Base-by-base conservation (phyloP, 495 filamentous ascomycete genomes). In the Tuber magnatum region DNA sequence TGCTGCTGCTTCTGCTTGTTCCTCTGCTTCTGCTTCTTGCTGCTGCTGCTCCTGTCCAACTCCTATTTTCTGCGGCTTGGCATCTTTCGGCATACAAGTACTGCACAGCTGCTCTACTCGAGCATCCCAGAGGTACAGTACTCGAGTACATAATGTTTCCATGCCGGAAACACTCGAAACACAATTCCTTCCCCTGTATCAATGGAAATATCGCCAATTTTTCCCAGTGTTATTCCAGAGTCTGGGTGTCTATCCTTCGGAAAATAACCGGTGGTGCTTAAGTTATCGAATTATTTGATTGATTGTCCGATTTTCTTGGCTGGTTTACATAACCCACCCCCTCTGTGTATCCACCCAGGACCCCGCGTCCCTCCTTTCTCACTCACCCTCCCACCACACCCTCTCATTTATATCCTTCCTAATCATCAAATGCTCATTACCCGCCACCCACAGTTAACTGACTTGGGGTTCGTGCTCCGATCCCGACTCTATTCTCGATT, bases 401-500 rank as follows among this genome's bases (percentile, higher is more conserved):
- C 71, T 74, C 71, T 74, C 78, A 16, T 71, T 41, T 43, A 44
- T 46, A 41, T 46, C 73, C 76, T 70, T 32, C 56, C 56, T 65
- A 35, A 65, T 18, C 78, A 75, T 75, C 72, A 76, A 73, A 79
- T 75, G 76, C 76, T 70, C 76, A 79, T 79, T 79, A 79, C 76
- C 77, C 77, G 76, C 77, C 77, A 79, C 76, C 76, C 77, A 79
- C 76, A 78, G 74, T 79, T 61, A 61, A 41, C 42, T 72, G 76
- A 46, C 70, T 77, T 69, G 77, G 71, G 77, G 32, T 71, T 70
- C 71, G 42, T 70, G 44, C 76, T 56, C 72, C 77, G 77, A 79
- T 79, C 73, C 69, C 65, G 76, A 79, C 77, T 51, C 51, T 75
- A 79, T 79, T 78, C 46, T 79, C 77, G 72, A 73, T 75, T 79